Evolutionary conservation across 169 alveolate species (phyloP), one percentile per base, ranked within the genome.

Genomic region (Eimeria praecox): DNA sequence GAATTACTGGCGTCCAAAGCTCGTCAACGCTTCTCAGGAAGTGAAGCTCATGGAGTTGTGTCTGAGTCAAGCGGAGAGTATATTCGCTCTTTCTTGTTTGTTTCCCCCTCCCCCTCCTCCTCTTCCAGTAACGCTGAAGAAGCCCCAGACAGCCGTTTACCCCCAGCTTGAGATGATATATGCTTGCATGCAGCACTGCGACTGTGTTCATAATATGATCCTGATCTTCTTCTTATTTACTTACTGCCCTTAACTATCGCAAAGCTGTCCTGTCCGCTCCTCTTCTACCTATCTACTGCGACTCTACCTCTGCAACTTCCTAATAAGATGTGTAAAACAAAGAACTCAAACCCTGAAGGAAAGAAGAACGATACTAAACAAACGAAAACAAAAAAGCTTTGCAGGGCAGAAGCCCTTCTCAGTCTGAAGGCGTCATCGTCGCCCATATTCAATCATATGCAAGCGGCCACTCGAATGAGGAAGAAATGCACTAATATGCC

Each of bases 1-100:
- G 97, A 90, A 69, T 49, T 95, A 10, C 35, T 73, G 30, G 96
- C 91, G 16, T 80, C 93, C 0, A 38, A 80, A 5, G 93, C 90
- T 14, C 73, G 82, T 3, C 91, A 73, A 4, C 73, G 73, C n/a
- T 94, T 94, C 66, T 52, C 86, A 38, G 96, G 96, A n/a, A 92
- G 92, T 66, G 88, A 49, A 59, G 20, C 44, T 44, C 22, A 35
- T 16, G 96, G 92, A 27, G 52, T 92, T 42, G 44, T 9, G 0
- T 92, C 96, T 20, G 92, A 80, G 64, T 30, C 89, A 3, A 82
- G 96, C 85, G 92, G 92, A 3, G 89, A 69, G 16, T 92, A 92
- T 46, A 73, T 92, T 30, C 92, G 96, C 49, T 92, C 96, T 24
- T 62, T 92, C 59, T 56, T 80, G 33, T 92, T 92, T 64, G 95